These are phyloP conservation scores for Geoglossum glabrum DNA, from an alignment of 495 filamentous ascomycete genomes.

Conservation along the genomic window DNA sequence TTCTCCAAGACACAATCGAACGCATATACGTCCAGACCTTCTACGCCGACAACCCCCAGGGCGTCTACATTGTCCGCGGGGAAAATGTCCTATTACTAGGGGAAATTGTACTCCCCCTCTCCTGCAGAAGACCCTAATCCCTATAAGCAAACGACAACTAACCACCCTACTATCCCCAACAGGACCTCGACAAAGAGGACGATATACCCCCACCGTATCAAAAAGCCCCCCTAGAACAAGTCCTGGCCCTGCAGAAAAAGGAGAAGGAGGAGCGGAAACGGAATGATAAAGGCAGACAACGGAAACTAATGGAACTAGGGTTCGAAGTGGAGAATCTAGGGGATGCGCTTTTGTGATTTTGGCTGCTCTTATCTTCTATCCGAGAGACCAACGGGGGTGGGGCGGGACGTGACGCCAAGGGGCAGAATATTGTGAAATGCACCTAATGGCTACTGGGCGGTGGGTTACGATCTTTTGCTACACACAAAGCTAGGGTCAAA, in stretches of 20 bases:
- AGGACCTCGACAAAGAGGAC: slow-evolving; percentile 90
- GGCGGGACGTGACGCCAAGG: slow-evolving; percentile 5
- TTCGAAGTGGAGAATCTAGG: slow-evolving; percentile 77
- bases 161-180: background rate
- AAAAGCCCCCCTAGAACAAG: slow-evolving; percentile 43
- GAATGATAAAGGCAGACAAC: slow-evolving; percentile 46
- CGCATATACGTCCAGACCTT: slow-evolving; percentile 50
- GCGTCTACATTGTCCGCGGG: slow-evolving; percentile 74
- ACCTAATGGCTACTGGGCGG: slow-evolving; percentile 13
- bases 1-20: slow-evolving; percentile 80
- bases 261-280: slow-evolving; percentile 45
- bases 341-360: slow-evolving; percentile 45
- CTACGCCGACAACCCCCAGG: slow-evolving; percentile 64
- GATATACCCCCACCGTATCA: slow-evolving; percentile 52
- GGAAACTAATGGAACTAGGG: slow-evolving; percentile 50
- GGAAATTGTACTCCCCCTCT: slow-evolving; percentile 48
- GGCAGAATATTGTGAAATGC: slow-evolving; percentile 73
- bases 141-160: too few relatives aligned
- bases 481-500: background rate
- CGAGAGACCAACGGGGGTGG: background rate
- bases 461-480: background rate
- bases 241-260: slow-evolving; percentile 51
- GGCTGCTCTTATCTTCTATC: background rate
- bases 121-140: background rate
- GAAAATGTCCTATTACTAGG: slow-evolving; percentile 86